Evolutionary conservation across 1,284 basidiomycete genomes (phyloP).

Genomic region (Sanghuangporus sanghuang): DNA sequence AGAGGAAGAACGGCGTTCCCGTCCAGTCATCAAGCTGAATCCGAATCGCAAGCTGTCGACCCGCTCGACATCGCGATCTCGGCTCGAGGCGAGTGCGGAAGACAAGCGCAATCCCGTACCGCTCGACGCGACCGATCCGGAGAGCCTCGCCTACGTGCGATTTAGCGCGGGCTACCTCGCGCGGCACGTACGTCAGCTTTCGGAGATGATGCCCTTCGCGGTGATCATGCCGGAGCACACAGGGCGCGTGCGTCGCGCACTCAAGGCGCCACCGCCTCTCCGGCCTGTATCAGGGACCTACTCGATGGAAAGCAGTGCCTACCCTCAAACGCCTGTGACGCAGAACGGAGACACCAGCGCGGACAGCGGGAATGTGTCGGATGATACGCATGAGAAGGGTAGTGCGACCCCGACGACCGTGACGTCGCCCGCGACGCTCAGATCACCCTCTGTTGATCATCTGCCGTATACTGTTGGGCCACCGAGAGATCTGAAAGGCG

Average conservation of each 20-base stretch:
- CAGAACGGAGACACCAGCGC: not conserved
- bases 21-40: conserved; percentile 70
- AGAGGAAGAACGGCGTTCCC: conserved; percentile 43
- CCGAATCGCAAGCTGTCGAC: conserved; percentile 37
- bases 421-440: conserved; percentile 23
- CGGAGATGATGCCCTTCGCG: conserved; percentile 58
- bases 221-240: conserved; percentile 65
- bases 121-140: conserved; percentile 53
- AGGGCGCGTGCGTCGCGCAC: conserved; percentile 30
- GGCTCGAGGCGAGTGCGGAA: conserved; percentile 55
- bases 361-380: conserved; percentile 21
- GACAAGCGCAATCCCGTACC: conserved; percentile 42
- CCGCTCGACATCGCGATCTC: conserved; percentile 65
- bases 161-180: conserved; percentile 66
- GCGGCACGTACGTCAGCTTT: conserved; percentile 42
- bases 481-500: conserved; percentile 61
- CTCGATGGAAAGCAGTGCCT: conserved; percentile 13
- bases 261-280: conserved; percentile 20
- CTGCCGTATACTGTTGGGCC: conserved; percentile 43
- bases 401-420: conserved; percentile 29
- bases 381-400: conserved; percentile 16
- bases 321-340: conserved; percentile 6
- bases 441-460: conserved; percentile 22
- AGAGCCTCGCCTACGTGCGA: conserved; percentile 66
- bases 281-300: conserved; percentile 19